Conservation (phyloP, 345 rosid species). For the Mangifera indica region DNA sequence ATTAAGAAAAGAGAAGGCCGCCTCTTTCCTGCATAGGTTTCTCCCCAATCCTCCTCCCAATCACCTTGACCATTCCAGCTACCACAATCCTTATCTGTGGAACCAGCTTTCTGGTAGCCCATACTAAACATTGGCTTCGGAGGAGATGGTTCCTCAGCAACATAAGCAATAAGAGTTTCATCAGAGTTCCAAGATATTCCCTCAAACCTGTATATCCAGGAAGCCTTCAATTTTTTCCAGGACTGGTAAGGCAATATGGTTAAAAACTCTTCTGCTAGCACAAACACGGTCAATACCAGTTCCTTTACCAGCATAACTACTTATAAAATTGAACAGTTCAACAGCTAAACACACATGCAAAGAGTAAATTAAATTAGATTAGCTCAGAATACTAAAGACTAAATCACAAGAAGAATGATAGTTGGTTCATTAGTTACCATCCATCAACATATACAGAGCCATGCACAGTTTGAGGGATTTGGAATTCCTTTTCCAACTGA, state of each 20-base stretch:
- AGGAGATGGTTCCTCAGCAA: conserved; percentile 71
- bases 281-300: neutral
- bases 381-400: neutral
- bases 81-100: conserved; percentile 52
- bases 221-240: conserved; percentile 19
- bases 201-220: conserved; percentile 63
- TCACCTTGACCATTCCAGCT: conserved; percentile 97
- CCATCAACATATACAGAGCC: conserved; percentile 81
- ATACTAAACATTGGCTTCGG: conserved; percentile 61
- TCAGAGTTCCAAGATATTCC: conserved; percentile 91
- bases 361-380: neutral
- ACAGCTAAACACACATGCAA: neutral
- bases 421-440: conserved; percentile 48
- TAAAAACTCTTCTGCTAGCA: neutral
- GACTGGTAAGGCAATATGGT: conserved; percentile 3
- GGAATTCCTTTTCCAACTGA: conserved; percentile 80
- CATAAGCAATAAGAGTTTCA: conserved; percentile 76
- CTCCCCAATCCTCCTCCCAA: conserved; percentile 99
- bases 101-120: conserved; percentile 55
- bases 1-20: conserved; percentile 75
- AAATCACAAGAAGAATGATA: conserved; percentile 12
- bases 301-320: conserved; percentile 5
- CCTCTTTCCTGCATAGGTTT: conserved; percentile 84
- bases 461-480: conserved; percentile 70
- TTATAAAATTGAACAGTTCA: conserved; percentile 9